Evolutionary conservation across 129 eudicot genomes (phyloP), one percentile per base, ranked within the genome.

Genomic region (Flaveria robusta): DNA sequence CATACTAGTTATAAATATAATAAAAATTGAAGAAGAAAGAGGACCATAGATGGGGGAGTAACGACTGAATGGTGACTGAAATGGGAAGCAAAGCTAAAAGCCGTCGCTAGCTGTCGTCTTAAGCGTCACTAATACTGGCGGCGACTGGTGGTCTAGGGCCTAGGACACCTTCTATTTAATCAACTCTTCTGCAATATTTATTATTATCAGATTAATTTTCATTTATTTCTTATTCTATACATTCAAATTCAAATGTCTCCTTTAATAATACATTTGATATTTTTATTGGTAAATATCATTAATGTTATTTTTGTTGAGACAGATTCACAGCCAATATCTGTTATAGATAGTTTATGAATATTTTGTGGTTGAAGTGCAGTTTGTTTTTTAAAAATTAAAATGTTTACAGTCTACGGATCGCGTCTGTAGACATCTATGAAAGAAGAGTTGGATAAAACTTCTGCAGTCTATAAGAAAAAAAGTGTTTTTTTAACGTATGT

Each of bases 71-170:
- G 3, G 18, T 59, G 66, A 59, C 39, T 27, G 67, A 62, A 27
- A 26, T 27, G 67, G 13, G 20, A 62, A 62, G 68, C 68, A 62
- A 29, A 62, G 68, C 19, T 13, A 62, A 62, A 62, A 14, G 43
- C 68, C 41, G 68, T 62, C 68, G 68, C 27, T 27, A 62, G 68
- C 42, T 62, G 68, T 62, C 42, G 42, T 60, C 67, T 60, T 26
- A 60, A 60, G 26, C 67, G 67, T 62, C 66, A 60, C 66, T 60
- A 60, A 60, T 27, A 15, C 68, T 15, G 68, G 68, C 43, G 43
- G 68, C 68, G 11, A 62, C 68, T 27, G 68, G 42, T 27, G 68
- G 20, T 62, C 68, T 62, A 27, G n/a, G 68, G 11, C 9, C 66
- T 59, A n/a, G 34, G 37, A 59, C 29, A 59, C 39, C 66, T 23